A percentile compares a stretch with the other conserved stretches of the same genome.
Conservation (phyloP, 2,329 filamentous ascomycete genomes). For the Orbilia oligospora region DNA sequence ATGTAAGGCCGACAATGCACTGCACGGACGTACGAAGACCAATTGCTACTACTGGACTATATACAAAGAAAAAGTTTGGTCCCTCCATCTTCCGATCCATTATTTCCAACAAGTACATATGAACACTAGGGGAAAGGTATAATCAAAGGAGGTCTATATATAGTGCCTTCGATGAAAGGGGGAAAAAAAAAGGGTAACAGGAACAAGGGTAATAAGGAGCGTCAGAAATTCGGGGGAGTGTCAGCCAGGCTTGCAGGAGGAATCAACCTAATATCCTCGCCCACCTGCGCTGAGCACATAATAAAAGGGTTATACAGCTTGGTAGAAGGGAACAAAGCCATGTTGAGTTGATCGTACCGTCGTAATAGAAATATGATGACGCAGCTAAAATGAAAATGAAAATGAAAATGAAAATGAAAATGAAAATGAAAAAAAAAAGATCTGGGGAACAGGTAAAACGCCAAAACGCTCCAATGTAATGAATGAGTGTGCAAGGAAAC, state of each 20-base stretch:
- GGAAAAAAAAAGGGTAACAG: constrained; percentile 4
- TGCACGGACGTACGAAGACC: constrained; percentile 26
- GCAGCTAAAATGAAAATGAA: constrained; percentile 32
- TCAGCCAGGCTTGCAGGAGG: constrained; percentile 1
- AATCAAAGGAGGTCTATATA: constrained; percentile 40
- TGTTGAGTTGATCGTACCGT: constrained; percentile 58
- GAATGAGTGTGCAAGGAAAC: constrained; percentile 53
- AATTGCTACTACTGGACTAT: constrained; percentile 26
- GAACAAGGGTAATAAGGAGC: neutral
- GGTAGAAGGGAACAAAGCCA: constrained; percentile 31
- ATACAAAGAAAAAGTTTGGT: constrained; percentile 29
- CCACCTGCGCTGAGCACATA: constrained; percentile 22
- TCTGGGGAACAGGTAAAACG: constrained; percentile 37
- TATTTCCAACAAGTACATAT: constrained; percentile 38
- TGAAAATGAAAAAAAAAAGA: constrained; percentile 8
- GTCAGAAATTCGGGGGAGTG: constrained; percentile 16
- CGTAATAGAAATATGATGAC: constrained; percentile 53
- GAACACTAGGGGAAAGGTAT: constrained; percentile 27
- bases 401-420: neutral
- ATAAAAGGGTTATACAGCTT: constrained; percentile 29
- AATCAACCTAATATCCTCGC: constrained; percentile 7
- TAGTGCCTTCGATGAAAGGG: constrained; percentile 19
- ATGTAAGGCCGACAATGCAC: constrained; percentile 31
- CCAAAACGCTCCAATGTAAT: constrained; percentile 57
- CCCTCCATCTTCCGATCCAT: constrained; percentile 29